phyloP scores from a whole-genome alignment of 2,329 filamentous ascomycete genomes.

The Trichoderma breve region DNA sequence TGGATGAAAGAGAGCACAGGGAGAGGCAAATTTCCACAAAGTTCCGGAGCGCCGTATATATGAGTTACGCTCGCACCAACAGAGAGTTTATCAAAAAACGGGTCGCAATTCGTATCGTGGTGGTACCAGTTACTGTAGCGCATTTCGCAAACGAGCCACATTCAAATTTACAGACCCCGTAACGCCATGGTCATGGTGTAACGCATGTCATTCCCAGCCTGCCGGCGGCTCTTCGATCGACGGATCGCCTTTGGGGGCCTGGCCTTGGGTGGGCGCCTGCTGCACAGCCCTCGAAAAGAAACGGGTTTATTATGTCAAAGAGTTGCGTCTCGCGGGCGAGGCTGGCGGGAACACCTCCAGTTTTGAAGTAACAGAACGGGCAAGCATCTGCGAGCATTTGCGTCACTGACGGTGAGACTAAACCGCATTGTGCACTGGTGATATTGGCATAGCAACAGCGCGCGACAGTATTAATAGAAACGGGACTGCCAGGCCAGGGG shows the following conservation, averaged over 20 bases:
- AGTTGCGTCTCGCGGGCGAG: not conserved
- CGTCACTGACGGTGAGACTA: slow-evolving; percentile 3
- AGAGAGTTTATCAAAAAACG: not conserved
- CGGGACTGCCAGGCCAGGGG: not conserved
- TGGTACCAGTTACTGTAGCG: not conserved
- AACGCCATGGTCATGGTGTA: not conserved
- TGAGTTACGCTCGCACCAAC: not conserved
- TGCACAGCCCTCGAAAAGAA: slow-evolving; percentile 4
- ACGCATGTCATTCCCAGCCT: not conserved
- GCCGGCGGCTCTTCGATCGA: not conserved
- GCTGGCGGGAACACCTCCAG: not conserved
- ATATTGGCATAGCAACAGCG: slow-evolving; percentile 18
- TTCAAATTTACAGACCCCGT: not conserved
- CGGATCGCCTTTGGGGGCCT: not conserved
- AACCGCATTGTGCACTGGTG: not conserved
- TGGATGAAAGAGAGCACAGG: not conserved
- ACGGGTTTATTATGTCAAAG: not conserved
- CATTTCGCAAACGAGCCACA: slow-evolving; percentile 8
- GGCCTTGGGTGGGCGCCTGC: not conserved
- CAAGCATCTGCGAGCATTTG: not conserved
- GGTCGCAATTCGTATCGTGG: slow-evolving; percentile 1
- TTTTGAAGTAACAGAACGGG: slow-evolving; percentile 11
- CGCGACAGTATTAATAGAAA: slow-evolving; percentile 18
- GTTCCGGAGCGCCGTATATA: not conserved
- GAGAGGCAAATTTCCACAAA: not conserved